phyloP scores from a whole-genome alignment of 768 basidiomycete genomes.

The Collybia sp. region DNA sequence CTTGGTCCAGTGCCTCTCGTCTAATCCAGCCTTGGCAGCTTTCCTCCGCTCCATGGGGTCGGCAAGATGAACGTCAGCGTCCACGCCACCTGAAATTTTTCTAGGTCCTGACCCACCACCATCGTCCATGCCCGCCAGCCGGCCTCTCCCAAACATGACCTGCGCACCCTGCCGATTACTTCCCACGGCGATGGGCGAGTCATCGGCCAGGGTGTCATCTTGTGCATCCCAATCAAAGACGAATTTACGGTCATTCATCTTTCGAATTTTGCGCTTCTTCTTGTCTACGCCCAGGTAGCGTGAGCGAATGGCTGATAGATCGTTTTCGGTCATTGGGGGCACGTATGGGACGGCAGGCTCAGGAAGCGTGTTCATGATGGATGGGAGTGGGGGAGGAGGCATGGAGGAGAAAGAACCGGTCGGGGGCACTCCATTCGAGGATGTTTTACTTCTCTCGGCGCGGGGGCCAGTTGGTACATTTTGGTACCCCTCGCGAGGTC shows the following conservation, averaged over 20 bases:
- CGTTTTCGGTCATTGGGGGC: constrained; percentile 75
- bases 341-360: constrained; percentile 35
- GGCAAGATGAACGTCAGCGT: constrained; percentile 50
- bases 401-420: constrained; percentile 26
- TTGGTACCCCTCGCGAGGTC: constrained; percentile 43
- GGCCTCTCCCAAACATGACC: constrained; percentile 85
- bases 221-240: constrained; percentile 99
- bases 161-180: constrained; percentile 76
- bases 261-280: constrained; percentile 92
- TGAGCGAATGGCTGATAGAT: constrained; percentile 80
- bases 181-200: constrained; percentile 68
- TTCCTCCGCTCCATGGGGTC: constrained; percentile 81
- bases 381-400: constrained; percentile 43
- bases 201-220: constrained; percentile 87
- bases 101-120: constrained; percentile 44
- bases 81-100: constrained; percentile 24
- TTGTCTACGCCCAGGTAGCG: constrained; percentile 93
- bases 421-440: constrained; percentile 24
- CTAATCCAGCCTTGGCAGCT: constrained; percentile 76
- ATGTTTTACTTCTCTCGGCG: constrained; percentile 55
- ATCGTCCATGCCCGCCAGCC: constrained; percentile 85
- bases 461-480: constrained; percentile 85
- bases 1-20: constrained; percentile 97
- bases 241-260: constrained; percentile 95
- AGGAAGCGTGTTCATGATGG: constrained; percentile 27